Evolutionary conservation across 1,284 basidiomycete species (phyloP).

Genomic region (Phellopilus nigrolimitatus): DNA sequence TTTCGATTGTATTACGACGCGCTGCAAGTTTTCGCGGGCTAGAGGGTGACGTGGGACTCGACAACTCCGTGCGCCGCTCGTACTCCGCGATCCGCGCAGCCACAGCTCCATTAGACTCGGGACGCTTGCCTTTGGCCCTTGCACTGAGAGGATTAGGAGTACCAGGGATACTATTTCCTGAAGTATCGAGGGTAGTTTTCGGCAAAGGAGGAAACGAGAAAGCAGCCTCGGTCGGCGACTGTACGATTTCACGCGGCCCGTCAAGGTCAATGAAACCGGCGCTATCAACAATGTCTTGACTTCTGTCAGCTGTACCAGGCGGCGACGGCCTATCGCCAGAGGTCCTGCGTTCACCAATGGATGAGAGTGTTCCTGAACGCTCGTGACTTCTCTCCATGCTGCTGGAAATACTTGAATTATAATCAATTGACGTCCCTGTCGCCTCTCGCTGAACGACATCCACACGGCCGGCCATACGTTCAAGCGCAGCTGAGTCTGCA

Average conservation of each 20-base stretch:
- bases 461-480: slow-evolving; percentile 57
- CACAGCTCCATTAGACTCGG: slow-evolving; percentile 26
- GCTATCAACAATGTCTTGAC: not conserved
- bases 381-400: slow-evolving; percentile 21
- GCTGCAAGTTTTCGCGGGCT: not conserved
- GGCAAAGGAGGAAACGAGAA: not conserved
- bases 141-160: not conserved
- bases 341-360: not conserved
- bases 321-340: not conserved
- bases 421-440: slow-evolving; percentile 33
- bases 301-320: not conserved
- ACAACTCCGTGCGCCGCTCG: slow-evolving; percentile 37
- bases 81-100: slow-evolving; percentile 36
- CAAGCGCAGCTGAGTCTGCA: slow-evolving; percentile 61
- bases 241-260: not conserved
- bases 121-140: slow-evolving; percentile 5
- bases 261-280: not conserved
- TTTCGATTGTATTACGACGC: not conserved
- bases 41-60: slow-evolving; percentile 14
- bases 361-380: slow-evolving; percentile 18
- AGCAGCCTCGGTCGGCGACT: not conserved
- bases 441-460: slow-evolving; percentile 58
- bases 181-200: not conserved
- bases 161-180: not conserved
- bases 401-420: slow-evolving; percentile 9